Evolutionary conservation across 1,284 basidiomycete species (phyloP), one percentile per base, ranked within the genome.

Genomic region (Mycena sp.): DNA sequence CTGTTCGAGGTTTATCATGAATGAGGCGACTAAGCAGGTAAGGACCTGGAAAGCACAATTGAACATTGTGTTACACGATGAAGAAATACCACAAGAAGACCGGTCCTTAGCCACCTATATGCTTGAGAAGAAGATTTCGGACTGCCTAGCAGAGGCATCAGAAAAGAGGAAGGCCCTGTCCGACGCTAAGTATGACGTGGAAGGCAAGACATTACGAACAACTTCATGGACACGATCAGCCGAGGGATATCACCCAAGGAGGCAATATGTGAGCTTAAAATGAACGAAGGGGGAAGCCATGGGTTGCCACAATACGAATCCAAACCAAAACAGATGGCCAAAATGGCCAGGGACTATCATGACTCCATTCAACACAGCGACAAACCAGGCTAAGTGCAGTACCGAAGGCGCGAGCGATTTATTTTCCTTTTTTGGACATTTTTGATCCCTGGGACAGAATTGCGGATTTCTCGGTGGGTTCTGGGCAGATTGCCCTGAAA

Each of bases 291-390:
- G 28, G 11, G 10, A 10, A 10, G 35, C 35, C 11, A 17, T 10
- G 25, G 21, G 5, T 6, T 6, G 12, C 30, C 6, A 19, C 28
- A 43, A 44, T 55, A 43, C 23, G 52, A 41, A 28, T 3, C 6
- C 51, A 16, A 53, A 23, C 58, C 77, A n/a, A 72, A 71, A 38
- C 17, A 53, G 16, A 75, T 74, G 73, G 35, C 58, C 5, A 46
- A 55, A 30, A 41, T 69, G n/a, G n/a, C n/a, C n/a, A n/a, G n/a
- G n/a, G n/a, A n/a, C n/a, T n/a, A n/a, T n/a, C n/a, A n/a, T n/a
- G 21, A 58, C 58, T 38, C 21, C 43, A 28, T 43, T 53, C 40
- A 61, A 61, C 43, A 50, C 60, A 25, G 11, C 50, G 7, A 16
- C 26, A 2, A 38, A 45, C 11, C 61, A 63, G 46, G 30, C 52